Evolutionary conservation across 139 green algal species (phyloP).

Genomic region (Micractinium sp.): DNA sequence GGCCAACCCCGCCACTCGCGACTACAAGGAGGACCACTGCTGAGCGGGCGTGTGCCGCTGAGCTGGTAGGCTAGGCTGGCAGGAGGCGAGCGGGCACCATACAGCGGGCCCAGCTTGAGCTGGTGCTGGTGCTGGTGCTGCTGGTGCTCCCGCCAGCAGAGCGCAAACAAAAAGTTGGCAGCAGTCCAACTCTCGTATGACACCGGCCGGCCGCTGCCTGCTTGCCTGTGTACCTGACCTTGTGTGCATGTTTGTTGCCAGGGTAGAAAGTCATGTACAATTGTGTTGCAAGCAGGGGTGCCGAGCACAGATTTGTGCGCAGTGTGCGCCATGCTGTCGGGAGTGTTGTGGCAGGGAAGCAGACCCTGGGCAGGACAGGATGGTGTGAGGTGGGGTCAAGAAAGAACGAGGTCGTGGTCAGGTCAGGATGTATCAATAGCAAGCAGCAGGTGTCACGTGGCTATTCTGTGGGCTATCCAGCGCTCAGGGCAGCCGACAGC

Average conservation of each 20-base stretch:
- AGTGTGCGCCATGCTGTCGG: too few relatives aligned
- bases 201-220: too few relatives aligned
- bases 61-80: not conserved
- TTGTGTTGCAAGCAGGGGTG: not conserved
- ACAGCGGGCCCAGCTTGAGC: not conserved
- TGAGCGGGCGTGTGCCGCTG: not conserved
- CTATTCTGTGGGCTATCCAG: not conserved
- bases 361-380: not conserved
- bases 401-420: not conserved
- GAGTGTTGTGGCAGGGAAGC: not conserved
- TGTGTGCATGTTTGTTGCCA: not conserved
- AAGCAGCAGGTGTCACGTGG: not conserved
- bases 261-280: too few relatives aligned
- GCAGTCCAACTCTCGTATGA: not conserved
- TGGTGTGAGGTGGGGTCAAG: not conserved
- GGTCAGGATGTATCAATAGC: not conserved
- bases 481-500: not conserved
- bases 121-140: not conserved
- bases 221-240: too few relatives aligned
- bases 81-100: not conserved
- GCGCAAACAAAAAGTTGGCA: not conserved
- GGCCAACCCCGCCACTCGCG: constrained; percentile 17
- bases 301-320: too few relatives aligned
- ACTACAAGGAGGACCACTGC: constrained; percentile 33
- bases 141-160: not conserved